Evolutionary conservation across 768 basidiomycete species (phyloP), one percentile per base, ranked within the genome.

Genomic region (Lactarius trivialis): DNA sequence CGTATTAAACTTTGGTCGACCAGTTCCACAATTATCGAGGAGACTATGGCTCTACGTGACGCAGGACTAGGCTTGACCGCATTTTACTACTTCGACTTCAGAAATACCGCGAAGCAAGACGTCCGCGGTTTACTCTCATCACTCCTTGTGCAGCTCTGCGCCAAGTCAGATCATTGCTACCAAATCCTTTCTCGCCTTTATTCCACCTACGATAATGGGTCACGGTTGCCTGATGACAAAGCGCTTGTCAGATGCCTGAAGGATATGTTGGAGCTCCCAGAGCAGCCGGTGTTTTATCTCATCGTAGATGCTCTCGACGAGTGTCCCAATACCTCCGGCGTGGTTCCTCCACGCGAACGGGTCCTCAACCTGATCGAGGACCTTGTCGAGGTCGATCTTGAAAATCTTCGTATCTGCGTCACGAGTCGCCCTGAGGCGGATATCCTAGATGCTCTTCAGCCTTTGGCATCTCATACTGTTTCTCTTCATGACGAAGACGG

Each of bases 401-500:
- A n/a, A 49, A 45, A 60, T 30, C 4, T 60, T 34, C 53, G 26
- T 6, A 21, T 60, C 36, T 60, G 60, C n/a, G 43, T 60, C 7
- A 43, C 53, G 1, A 60, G 60, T 28, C 60, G 60, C 2, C 60
- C 60, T 0, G 60, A 55, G 26, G 28, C 36, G 14, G 60, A 55
- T n/a, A 60, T 60, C 33, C 43, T 26, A 7, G 14, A 37, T n/a
- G 5, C 7, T 15, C 60, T 60, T n/a, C 33, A 17, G 19, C 45
- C 43, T 2, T 21, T 60, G 34, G 36, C 43, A 9, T 7, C 53
- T 19, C 33, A 28, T 5, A 24, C 32, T 7, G 43, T 60, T 12
- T 60, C 53, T 9, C 60, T 60, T 34, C 53, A 60, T 14, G 60
- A 60, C 6, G 53, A 60, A 24, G n/a, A 1, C n/a, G 60, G 60